Percentiles rank a stretch among this genome's conserved stretches.
These are phyloP conservation scores for Fusarium incarnatum DNA, from an alignment of 2,329 filamentous ascomycete species.

Conservation along the genomic window DNA sequence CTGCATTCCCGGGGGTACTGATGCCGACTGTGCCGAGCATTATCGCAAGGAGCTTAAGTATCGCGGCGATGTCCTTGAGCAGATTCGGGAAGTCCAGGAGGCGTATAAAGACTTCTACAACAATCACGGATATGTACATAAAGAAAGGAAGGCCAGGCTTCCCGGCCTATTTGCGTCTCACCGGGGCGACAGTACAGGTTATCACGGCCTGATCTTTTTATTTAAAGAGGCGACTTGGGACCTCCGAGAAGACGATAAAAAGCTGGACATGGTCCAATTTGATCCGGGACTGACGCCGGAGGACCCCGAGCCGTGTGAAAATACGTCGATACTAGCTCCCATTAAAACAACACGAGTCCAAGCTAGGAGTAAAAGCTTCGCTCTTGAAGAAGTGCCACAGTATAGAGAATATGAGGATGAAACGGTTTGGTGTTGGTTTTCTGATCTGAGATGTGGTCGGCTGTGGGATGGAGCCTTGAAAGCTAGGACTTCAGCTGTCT, in stretches of 20 bases:
- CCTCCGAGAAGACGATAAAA: background rate
- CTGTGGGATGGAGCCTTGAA: background rate
- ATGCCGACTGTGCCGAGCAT: background rate
- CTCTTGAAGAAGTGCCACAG: too few species aligned
- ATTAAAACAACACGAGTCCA: background rate
- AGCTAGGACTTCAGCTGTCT: too few species aligned
- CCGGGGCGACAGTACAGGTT: background rate
- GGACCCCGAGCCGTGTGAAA: fast-evolving
- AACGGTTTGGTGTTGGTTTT: background rate
- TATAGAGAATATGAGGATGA: background rate
- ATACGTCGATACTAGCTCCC: background rate
- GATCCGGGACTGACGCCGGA: fast-evolving
- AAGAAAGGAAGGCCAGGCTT: background rate
- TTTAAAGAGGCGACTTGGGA: background rate
- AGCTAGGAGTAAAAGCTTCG: background rate
- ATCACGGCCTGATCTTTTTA: background rate
- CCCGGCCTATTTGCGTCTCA: background rate
- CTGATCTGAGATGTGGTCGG: fast-evolving
- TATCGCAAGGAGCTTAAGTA: background rate
- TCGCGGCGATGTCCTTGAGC: background rate
- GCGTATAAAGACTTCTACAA: background rate
- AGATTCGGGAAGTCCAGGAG: background rate
- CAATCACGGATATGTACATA: background rate
- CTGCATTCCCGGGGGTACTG: background rate
- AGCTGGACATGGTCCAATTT: background rate